Base-by-base conservation (phyloP, 2,329 filamentous ascomycete genomes). In the Boeremia lycopersici region DNA sequence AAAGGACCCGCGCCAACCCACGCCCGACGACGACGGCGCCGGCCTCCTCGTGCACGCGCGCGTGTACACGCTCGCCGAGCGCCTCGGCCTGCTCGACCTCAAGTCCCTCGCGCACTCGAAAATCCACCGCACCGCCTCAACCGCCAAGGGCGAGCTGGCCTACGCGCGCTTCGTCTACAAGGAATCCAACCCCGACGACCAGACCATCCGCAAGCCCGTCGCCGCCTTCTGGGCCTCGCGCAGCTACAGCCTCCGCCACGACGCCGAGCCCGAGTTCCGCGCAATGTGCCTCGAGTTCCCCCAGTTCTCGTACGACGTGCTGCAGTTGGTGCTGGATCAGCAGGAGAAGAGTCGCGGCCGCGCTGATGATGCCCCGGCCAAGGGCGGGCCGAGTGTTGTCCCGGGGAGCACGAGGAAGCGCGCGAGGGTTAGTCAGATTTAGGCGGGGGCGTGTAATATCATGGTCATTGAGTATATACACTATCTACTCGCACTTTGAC, bases 81-180 rank as follows among this genome's bases (percentile, higher is more conserved):
- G 89, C 76, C 87, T 95, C 57, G 84, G 86, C 35, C 78, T 82
- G 15, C 78, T 78, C 0, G 79, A 80, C 9, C 85, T 97, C 59
- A 90, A 90, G 75, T 84, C 82, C 15, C 86, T 96, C 26, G 89
- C 92, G 2, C 90, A 90, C 72, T 87, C 85, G 72, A 97, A 97
- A 81, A 96, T 97, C 68, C 91, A 96, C 80, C 90, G 90, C 73
- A 89, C 96, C 68, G 89, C 92, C 70, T 91, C 89, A 39, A 96
- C 90, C 0, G 91, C 91, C 31, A 89, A 88, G 77, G 93, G 91
- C 74, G 93, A 97, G 80, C 93, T 97, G 70, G 86, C 88, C 25
- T 97, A 96, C 75, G 93, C 93, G 8, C 86, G 91, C 73, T 97
- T 92, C 78, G 89, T 96, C 29, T 96, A 96, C 79, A 86, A 85